Percentiles rank a stretch among this genome's conserved stretches.
Evolutionary conservation across 345 rosid species (phyloP).

Genomic region (Sisymbrium altissimum): DNA sequence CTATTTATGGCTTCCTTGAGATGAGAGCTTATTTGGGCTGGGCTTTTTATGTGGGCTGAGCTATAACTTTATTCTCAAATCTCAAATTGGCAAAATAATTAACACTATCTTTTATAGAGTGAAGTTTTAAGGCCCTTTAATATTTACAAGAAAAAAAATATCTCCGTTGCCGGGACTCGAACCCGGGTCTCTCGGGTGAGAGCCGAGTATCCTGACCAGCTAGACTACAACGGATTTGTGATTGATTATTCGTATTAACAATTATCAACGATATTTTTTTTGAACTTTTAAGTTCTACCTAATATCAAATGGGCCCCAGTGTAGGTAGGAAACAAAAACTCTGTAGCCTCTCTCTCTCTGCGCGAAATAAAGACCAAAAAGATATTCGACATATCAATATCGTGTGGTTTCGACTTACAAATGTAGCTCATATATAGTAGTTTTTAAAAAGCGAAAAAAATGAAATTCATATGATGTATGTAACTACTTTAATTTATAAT

Average conservation of each 20-base stretch:
- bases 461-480: neutral
- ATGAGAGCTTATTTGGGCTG: neutral
- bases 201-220: conserved; percentile 82
- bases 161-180: conserved; percentile 68
- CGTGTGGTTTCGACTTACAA: neutral
- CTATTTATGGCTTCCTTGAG: neutral
- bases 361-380: neutral
- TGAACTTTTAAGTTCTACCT: neutral
- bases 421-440: neutral
- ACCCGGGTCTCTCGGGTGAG: conserved; percentile 75
- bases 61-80: neutral
- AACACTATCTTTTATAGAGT: neutral
- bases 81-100: neutral
- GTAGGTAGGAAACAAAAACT: neutral
- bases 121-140: neutral
- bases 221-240: too few relatives aligned
- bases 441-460: neutral
- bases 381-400: neutral
- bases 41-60: neutral
- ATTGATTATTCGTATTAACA: too few relatives aligned
- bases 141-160: neutral
- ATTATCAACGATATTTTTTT: neutral
- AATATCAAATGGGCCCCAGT: neutral
- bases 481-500: neutral
- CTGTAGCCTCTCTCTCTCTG: neutral